phyloP scores from a whole-genome alignment of 148 eudicot genomes.

The Simmondsia chinensis region DNA sequence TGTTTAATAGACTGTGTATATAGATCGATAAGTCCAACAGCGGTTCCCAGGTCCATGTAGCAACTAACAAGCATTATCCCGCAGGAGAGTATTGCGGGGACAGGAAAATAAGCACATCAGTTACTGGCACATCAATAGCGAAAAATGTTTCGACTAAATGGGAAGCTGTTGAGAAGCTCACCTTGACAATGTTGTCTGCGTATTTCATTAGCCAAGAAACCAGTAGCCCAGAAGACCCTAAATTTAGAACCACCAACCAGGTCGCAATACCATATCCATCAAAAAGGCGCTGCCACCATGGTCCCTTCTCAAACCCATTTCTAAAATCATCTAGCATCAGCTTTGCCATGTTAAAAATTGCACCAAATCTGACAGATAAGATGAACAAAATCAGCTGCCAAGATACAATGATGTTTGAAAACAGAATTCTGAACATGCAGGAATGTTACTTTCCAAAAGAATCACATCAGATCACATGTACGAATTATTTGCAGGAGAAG shows the following conservation, averaged over 20 bases:
- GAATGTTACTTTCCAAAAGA: too few relatives aligned
- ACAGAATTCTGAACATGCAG: not conserved
- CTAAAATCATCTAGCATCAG: constrained; percentile 74
- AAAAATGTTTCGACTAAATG: too few relatives aligned
- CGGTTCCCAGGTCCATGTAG: too few relatives aligned
- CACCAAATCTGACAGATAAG: constrained; percentile 57
- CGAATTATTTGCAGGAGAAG: too few relatives aligned
- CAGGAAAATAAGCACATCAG: too few relatives aligned
- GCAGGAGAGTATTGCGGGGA: too few relatives aligned
- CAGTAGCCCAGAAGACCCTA: constrained; percentile 88
- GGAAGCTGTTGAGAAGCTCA: constrained; percentile 17
- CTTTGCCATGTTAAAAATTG: constrained; percentile 82
- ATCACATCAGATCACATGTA: too few relatives aligned
- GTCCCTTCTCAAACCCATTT: constrained; percentile 75
- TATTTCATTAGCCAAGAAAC: constrained; percentile 99
- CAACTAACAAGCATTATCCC: too few relatives aligned
- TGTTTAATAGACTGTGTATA: too few relatives aligned
- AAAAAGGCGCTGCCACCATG: constrained; percentile 93
- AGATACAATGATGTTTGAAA: not conserved
- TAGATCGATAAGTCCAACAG: too few relatives aligned
- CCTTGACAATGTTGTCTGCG: constrained; percentile 95
- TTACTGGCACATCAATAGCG: too few relatives aligned
- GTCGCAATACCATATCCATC: constrained; percentile 79
- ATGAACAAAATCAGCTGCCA: not conserved
- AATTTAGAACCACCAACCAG: constrained; percentile 91